Evolutionary conservation across 768 basidiomycete species (phyloP).

Genomic region (Auricularia heimuer): DNA sequence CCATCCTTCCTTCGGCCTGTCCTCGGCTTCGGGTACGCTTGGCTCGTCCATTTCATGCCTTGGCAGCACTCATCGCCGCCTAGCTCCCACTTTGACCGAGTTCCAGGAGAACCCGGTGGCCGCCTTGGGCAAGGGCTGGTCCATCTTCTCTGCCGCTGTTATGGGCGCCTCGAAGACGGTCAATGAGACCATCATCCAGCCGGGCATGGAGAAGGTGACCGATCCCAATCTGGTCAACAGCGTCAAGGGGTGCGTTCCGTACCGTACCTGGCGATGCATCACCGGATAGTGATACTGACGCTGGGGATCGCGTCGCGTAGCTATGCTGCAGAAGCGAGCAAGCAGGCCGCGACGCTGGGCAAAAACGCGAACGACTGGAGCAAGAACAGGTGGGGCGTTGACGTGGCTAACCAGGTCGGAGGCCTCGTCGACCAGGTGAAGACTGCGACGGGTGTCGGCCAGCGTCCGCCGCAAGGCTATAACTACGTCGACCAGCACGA

Average conservation of each 20-base stretch:
- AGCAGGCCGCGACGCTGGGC: constrained; percentile 51
- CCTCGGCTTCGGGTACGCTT: constrained; percentile 45
- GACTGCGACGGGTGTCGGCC: background rate
- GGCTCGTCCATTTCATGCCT: background rate
- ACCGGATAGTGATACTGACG: background rate
- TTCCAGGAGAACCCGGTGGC: constrained; percentile 79
- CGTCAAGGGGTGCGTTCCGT: constrained; percentile 49
- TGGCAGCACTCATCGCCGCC: background rate
- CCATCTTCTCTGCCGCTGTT: constrained; percentile 81
- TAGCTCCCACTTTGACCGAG: constrained; percentile 65
- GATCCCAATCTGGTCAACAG: constrained; percentile 74
- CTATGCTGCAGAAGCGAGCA: constrained; percentile 44
- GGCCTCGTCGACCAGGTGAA: constrained; percentile 57
- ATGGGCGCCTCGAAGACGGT: constrained; percentile 70
- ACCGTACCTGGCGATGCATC: constrained; percentile 16
- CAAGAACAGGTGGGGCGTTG: constrained; percentile 68
- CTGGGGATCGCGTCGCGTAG: background rate
- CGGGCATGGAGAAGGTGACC: constrained; percentile 67
- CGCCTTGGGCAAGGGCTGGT: constrained; percentile 92
- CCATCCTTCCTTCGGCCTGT: constrained; percentile 61
- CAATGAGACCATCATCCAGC: constrained; percentile 82
- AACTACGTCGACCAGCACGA: constrained; percentile 25
- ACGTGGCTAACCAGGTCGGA: constrained; percentile 70
- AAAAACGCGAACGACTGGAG: constrained; percentile 68
- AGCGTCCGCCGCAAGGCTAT: background rate